Conservation (phyloP, 768 basidiomycete species). For the Pleurotus tuber-regium region DNA sequence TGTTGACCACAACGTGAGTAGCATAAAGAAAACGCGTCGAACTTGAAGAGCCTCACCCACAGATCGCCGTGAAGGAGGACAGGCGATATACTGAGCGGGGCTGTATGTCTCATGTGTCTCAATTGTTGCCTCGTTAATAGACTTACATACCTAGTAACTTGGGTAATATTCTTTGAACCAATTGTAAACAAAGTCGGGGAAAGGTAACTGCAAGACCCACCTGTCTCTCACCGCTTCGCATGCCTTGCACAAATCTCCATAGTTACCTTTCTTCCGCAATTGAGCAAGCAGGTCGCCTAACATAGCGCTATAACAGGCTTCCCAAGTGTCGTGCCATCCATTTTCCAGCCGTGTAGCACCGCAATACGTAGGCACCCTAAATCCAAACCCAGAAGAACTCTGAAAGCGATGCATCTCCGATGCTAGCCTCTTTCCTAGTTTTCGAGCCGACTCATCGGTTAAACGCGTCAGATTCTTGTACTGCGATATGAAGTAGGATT, state of each 20-base stretch:
- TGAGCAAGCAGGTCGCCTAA: constrained; percentile 55
- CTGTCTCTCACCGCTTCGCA: constrained; percentile 47
- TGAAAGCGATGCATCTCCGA: constrained; percentile 60
- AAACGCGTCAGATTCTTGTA: constrained; percentile 61
- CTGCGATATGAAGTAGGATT: constrained; percentile 71
- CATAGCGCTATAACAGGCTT: constrained; percentile 61
- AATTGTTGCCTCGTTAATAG: too few species aligned
- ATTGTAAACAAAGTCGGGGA: background rate
- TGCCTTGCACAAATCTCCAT: constrained; percentile 46
- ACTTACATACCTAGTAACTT: constrained; percentile 48
- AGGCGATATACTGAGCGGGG: constrained; percentile 54
- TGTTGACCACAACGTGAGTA: constrained; percentile 6
- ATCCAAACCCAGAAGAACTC: constrained; percentile 62
- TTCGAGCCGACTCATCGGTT: constrained; percentile 39
- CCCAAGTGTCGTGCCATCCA: constrained; percentile 74
- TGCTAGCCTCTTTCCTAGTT: constrained; percentile 61
- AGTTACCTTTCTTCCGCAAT: constrained; percentile 38
- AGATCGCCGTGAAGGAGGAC: constrained; percentile 78
- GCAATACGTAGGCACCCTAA: constrained; percentile 73
- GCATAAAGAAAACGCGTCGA: constrained; percentile 5
- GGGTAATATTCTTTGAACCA: constrained; percentile 60
- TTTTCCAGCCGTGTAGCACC: constrained; percentile 69
- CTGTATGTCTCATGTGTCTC: too few species aligned
- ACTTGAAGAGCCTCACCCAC: constrained; percentile 49
- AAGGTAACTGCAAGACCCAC: constrained; percentile 27